Conservation (phyloP, 495 filamentous ascomycete genomes). For the Eremomyces bilateralis region DNA sequence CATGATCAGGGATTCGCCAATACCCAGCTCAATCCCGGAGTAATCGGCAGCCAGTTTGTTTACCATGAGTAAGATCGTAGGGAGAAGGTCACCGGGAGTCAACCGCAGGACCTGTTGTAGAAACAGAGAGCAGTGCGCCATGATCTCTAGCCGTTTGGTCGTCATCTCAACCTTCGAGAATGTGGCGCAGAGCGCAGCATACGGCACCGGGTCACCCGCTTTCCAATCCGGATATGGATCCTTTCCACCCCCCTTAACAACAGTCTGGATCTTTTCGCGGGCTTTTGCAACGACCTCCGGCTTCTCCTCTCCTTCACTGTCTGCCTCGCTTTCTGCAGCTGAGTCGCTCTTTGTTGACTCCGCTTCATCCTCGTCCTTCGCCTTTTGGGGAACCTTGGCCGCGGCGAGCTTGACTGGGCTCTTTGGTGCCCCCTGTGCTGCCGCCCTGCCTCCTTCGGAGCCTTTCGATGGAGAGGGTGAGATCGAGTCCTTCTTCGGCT, state of each 20-base stretch:
- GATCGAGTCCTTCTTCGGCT: slow-evolving; percentile 4
- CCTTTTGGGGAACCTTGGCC: background rate
- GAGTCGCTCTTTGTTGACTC: slow-evolving; percentile 8
- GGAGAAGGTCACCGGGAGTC: slow-evolving; percentile 69
- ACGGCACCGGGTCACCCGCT: slow-evolving; percentile 68
- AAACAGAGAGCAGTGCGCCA: slow-evolving; percentile 73
- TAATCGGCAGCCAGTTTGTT: slow-evolving; percentile 96
- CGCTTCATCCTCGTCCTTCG: background rate
- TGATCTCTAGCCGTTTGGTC: slow-evolving; percentile 68
- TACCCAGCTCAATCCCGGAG: slow-evolving; percentile 83
- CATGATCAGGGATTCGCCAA: slow-evolving; percentile 95
- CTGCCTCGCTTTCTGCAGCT: slow-evolving; percentile 9
- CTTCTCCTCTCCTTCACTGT: slow-evolving; percentile 40
- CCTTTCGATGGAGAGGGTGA: no score
- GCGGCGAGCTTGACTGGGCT: no score
- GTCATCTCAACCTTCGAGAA: slow-evolving; percentile 90
- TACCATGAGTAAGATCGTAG: slow-evolving; percentile 84
- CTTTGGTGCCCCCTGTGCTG: no score
- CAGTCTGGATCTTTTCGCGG: slow-evolving; percentile 65
- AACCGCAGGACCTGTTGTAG: slow-evolving; percentile 80
- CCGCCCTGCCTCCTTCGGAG: no score
- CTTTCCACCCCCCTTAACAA: slow-evolving; percentile 38
- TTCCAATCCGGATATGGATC: slow-evolving; percentile 93
- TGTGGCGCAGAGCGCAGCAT: slow-evolving; percentile 82
- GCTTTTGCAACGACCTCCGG: slow-evolving; percentile 54